Conservation (phyloP, 257 asterid genomes). For the Forsythia viridissima region DNA sequence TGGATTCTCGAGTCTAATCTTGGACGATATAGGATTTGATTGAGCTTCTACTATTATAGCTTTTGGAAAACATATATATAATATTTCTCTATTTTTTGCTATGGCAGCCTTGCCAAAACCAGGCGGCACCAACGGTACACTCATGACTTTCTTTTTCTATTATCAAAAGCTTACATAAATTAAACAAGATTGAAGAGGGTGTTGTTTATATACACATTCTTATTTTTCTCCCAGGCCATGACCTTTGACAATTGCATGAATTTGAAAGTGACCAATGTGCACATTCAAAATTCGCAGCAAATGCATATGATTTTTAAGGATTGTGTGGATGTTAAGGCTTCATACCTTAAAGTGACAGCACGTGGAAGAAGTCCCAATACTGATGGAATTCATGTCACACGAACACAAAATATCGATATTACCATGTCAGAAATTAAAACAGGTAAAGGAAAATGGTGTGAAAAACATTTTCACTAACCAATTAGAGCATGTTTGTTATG, state of each 20-base stretch:
- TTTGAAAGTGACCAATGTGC: constrained; percentile 46
- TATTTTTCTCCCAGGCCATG: constrained; percentile 53
- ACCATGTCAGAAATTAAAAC: constrained; percentile 42
- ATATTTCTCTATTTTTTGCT: neutral
- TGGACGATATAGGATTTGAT: too few species aligned
- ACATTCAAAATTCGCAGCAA: constrained; percentile 67
- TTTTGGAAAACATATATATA: too few species aligned
- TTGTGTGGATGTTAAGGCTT: constrained; percentile 41
- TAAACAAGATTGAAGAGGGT: neutral
- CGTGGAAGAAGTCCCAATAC: constrained; percentile 63
- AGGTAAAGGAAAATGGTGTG: constrained; percentile 26
- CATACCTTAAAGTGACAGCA: constrained; percentile 39
- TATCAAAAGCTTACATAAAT: neutral
- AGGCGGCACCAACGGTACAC: constrained; percentile 56
- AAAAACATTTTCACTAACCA: too few species aligned
- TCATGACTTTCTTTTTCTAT: neutral
- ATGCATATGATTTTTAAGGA: constrained; percentile 61
- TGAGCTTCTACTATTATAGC: too few species aligned
- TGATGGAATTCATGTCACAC: constrained; percentile 62
- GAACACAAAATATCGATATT: constrained; percentile 42
- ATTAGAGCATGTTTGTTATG: too few species aligned
- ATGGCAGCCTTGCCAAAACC: constrained; percentile 54
- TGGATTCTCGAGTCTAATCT: too few species aligned
- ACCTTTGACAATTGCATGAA: constrained; percentile 62
- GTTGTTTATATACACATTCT: neutral